phyloP scores from a whole-genome alignment of 2,329 filamentous ascomycete species.

The Alternaria conjuncta region DNA sequence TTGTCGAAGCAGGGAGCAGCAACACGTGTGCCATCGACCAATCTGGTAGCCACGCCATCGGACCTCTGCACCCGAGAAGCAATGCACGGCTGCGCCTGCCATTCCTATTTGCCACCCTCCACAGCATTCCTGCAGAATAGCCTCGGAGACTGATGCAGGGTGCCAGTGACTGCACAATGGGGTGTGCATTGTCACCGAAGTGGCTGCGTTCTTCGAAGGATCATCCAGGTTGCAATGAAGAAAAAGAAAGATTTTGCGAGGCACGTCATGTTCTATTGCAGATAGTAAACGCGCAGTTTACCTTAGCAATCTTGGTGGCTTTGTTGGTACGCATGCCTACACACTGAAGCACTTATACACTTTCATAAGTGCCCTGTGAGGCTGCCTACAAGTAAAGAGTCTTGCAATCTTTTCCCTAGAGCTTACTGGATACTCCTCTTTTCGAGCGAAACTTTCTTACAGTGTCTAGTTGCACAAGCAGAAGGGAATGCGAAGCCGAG shows the following conservation, averaged over 20 bases:
- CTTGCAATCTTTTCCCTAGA: neutral
- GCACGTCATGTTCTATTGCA: neutral
- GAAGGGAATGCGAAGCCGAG: constrained; percentile 1
- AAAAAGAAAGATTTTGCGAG: neutral
- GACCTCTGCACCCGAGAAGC: constrained; percentile 7
- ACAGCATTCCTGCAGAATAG: neutral
- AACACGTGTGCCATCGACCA: constrained; percentile 4
- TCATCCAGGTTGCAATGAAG: neutral
- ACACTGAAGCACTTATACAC: neutral
- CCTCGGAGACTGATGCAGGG: constrained; percentile 3
- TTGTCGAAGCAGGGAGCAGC: neutral
- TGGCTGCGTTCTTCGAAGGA: neutral
- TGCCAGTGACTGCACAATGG: neutral
- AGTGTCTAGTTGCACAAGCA: neutral
- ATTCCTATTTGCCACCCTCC: neutral
- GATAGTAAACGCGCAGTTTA: neutral
- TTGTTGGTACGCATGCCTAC: neutral
- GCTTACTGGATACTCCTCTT: neutral
- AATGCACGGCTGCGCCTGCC: constrained; percentile 2
- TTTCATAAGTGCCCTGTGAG: neutral
- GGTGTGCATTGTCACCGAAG: constrained; percentile 4
- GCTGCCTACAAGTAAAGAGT: neutral
- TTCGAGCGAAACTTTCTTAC: neutral
- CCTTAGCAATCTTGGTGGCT: neutral
- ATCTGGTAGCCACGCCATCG: constrained; percentile 5